Percentiles rank a stretch among this genome's conserved stretches.
Evolutionary conservation across 2,329 filamentous ascomycete genomes (phyloP).

Genomic region (Rhynchosporium agropyri): DNA sequence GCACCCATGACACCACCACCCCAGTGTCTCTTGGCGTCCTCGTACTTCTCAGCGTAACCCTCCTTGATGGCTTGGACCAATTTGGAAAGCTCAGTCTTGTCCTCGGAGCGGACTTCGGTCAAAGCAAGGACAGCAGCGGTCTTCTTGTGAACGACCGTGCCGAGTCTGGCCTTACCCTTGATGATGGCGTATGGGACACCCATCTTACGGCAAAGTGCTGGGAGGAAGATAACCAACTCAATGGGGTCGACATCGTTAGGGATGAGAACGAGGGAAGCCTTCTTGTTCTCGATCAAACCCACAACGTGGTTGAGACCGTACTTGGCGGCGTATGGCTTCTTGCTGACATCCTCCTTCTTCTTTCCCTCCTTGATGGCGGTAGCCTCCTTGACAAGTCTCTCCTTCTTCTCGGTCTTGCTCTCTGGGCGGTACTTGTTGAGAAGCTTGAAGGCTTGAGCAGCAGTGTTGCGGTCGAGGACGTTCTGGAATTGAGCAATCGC

Average conservation of each 20-base stretch:
- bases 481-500: slow-evolving; percentile 97
- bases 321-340: slow-evolving; percentile 99
- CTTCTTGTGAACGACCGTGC: slow-evolving; percentile 99
- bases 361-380: slow-evolving; percentile 97
- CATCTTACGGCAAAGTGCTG: slow-evolving; percentile 99
- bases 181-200: slow-evolving; percentile 98
- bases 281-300: slow-evolving; percentile 98
- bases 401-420: slow-evolving; percentile 99
- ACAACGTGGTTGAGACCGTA: slow-evolving; percentile 99
- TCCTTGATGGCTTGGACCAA: slow-evolving; percentile 96
- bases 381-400: slow-evolving; percentile 97
- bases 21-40: slow-evolving; percentile 91
- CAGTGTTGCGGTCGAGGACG: slow-evolving; percentile 95
- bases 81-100: slow-evolving; percentile 98
- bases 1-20: slow-evolving; percentile 99
- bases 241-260: slow-evolving; percentile 99
- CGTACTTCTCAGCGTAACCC: slow-evolving; percentile 94
- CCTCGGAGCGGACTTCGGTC: slow-evolving; percentile 96
- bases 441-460: slow-evolving; percentile 96
- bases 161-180: slow-evolving; percentile 99
- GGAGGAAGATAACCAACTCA: slow-evolving; percentile 98
- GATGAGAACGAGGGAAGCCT: slow-evolving; percentile 96
- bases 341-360: slow-evolving; percentile 99
- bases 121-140: slow-evolving; percentile 94
- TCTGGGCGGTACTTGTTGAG: slow-evolving; percentile 99